Conservation (phyloP, 2,329 filamentous ascomycete genomes). For the Rhynchosporium agropyri region DNA sequence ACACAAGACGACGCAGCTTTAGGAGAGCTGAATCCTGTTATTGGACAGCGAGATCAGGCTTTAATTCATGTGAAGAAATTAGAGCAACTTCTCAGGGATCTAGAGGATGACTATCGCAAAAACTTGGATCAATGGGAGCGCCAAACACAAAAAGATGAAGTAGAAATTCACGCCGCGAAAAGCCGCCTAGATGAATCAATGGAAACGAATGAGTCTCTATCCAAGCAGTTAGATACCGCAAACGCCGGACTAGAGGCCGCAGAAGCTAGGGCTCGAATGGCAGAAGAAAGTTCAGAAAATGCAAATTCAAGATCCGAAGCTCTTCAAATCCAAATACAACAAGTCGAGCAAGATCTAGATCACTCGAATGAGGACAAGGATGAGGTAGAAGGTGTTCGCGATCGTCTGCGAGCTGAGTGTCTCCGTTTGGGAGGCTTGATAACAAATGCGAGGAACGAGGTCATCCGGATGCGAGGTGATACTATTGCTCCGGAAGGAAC, state of each 20-base stretch:
- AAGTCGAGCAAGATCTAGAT: constrained; percentile 3
- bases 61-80: constrained; percentile 1
- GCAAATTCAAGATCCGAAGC: constrained; percentile 4
- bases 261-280: background rate
- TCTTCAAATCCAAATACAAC: background rate
- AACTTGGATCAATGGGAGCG: constrained; percentile 17
- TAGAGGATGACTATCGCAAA: constrained; percentile 15
- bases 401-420: constrained; percentile 2
- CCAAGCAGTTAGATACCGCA: background rate
- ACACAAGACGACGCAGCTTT: background rate
- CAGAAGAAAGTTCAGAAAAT: background rate
- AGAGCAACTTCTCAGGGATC: constrained; percentile 7
- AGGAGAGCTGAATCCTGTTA: background rate
- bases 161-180: background rate
- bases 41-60: constrained; percentile 11
- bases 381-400: background rate
- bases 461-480: background rate
- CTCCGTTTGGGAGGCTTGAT: background rate
- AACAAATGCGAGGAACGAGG: background rate
- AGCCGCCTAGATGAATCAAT: background rate
- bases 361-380: constrained; percentile 1
- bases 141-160: constrained; percentile 13
- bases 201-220: background rate
- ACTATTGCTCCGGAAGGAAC: constrained; percentile 3
- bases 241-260: background rate